Base-by-base conservation (phyloP, 805 yeast genomes). In the Pichia deserticola region DNA sequence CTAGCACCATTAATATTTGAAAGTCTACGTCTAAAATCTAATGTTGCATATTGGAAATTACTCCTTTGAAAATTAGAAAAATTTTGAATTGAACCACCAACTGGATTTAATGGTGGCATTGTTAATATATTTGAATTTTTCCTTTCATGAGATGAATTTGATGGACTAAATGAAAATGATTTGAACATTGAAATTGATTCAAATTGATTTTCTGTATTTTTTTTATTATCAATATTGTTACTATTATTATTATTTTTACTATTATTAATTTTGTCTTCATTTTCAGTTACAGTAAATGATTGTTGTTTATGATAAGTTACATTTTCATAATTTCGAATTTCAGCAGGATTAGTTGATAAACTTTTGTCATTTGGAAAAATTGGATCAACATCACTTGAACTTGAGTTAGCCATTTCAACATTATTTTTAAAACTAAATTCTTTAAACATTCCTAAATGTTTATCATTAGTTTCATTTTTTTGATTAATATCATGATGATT, bases 11-110 rank as follows among this genome's bases (percentile, higher is more conserved):
- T 66, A 25, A 79, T 57, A 36, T 64, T 67, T 6, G 75, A 72
- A 32, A 81, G 60, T 52, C 81, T 67, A 45, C 77, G 59, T 59
- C 88, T 68, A 54, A 77, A 77, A 44, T 73, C 76, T 53, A 75
- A 80, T 1, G 81, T 74, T 58, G 79, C 69, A 58, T 81, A 81
- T 44, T 75, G 78, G 60, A 79, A 77, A 4, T 74, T 54, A 5
- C 48, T 47, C 43, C 53, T 55, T 29, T 58, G 51, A 4, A 57
- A 49, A 32, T 45, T 42, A 5, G 56, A 55, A 42, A 62, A 63
- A 44, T 48, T 55, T 53, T 65, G 60, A 27, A 64, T 41, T 5
- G 68, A 61, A 3, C 61, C 65, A 28, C 44, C 40, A 7, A 44
- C 42, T 11, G 68, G 68, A 48, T 65, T 63, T 53, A 59, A 47